phyloP scores from a whole-genome alignment of 805 yeast species.

The Yamadazyma nakazawae region DNA sequence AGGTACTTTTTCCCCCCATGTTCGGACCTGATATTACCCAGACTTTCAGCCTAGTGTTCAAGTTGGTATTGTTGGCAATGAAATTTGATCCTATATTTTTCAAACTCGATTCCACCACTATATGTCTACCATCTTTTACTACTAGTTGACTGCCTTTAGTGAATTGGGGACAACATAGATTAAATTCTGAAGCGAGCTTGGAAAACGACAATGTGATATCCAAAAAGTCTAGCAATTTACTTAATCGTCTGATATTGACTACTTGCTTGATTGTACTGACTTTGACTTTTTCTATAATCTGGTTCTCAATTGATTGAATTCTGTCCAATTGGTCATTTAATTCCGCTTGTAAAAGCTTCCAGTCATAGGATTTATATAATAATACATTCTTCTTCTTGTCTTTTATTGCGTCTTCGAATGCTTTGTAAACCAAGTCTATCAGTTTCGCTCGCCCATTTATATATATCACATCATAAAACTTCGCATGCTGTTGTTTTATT shows the following conservation, averaged over 20 bases:
- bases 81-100: slow-evolving; percentile 47
- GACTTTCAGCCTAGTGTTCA: slow-evolving; percentile 16
- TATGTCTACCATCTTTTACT: slow-evolving; percentile 70
- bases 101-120: slow-evolving; percentile 80
- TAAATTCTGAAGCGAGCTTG: slow-evolving; percentile 60
- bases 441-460: slow-evolving; percentile 40
- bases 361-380: slow-evolving; percentile 42
- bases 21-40: slow-evolving; percentile 81
- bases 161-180: slow-evolving; percentile 64
- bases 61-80: slow-evolving; percentile 35
- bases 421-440: slow-evolving; percentile 18
- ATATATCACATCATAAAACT: slow-evolving; percentile 43
- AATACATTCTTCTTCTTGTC: slow-evolving; percentile 42
- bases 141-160: slow-evolving; percentile 40
- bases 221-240: slow-evolving; percentile 56
- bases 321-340: slow-evolving; percentile 43
- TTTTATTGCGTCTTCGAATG: slow-evolving; percentile 22
- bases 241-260: slow-evolving; percentile 46
- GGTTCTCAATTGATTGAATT: slow-evolving; percentile 55
- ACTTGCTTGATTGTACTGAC: slow-evolving; percentile 42
- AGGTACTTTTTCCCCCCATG: slow-evolving; percentile 86
- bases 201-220: slow-evolving; percentile 79
- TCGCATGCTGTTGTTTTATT: slow-evolving; percentile 27
- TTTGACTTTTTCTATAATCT: slow-evolving; percentile 49
- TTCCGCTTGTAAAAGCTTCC: slow-evolving; percentile 55